Evolutionary conservation across 495 filamentous ascomycete species (phyloP).

Genomic region (Neurospora cerealis): DNA sequence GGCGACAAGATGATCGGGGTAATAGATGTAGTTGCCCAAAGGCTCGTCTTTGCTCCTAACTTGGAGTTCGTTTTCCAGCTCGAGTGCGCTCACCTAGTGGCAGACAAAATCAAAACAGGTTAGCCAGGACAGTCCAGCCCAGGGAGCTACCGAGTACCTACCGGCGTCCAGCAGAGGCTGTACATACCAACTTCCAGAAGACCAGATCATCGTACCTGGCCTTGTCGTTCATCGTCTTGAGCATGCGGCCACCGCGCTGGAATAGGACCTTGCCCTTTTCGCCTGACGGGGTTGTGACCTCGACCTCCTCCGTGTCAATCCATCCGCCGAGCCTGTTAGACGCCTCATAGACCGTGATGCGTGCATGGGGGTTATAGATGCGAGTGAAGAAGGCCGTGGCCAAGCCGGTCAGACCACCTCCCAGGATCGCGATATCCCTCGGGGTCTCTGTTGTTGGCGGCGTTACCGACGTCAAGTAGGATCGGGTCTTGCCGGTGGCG

Average conservation of each 20-base stretch:
- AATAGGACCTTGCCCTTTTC: constrained; percentile 53
- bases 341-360: constrained; percentile 72
- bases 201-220: constrained; percentile 30
- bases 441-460: constrained; percentile 2
- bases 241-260: constrained; percentile 76
- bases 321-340: constrained; percentile 66
- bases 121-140: neutral
- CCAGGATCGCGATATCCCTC: constrained; percentile 60
- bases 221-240: constrained; percentile 39
- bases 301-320: constrained; percentile 58
- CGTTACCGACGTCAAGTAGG: constrained; percentile 7
- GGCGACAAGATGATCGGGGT: constrained; percentile 75
- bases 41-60: constrained; percentile 32
- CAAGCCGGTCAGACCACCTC: constrained; percentile 87
- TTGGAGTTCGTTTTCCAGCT: constrained; percentile 50
- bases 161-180: neutral
- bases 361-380: constrained; percentile 41
- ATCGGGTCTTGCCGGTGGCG: neutral
- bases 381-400: constrained; percentile 66
- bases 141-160: neutral
- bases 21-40: constrained; percentile 76
- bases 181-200: constrained; percentile 35
- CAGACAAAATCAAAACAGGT: neutral
- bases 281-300: constrained; percentile 38
- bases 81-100: constrained; percentile 52